A percentile compares a stretch with the other conserved stretches of the same genome.
These are phyloP conservation scores for Tuber indicum DNA, from an alignment of 495 filamentous ascomycete genomes.

Conservation along the genomic window DNA sequence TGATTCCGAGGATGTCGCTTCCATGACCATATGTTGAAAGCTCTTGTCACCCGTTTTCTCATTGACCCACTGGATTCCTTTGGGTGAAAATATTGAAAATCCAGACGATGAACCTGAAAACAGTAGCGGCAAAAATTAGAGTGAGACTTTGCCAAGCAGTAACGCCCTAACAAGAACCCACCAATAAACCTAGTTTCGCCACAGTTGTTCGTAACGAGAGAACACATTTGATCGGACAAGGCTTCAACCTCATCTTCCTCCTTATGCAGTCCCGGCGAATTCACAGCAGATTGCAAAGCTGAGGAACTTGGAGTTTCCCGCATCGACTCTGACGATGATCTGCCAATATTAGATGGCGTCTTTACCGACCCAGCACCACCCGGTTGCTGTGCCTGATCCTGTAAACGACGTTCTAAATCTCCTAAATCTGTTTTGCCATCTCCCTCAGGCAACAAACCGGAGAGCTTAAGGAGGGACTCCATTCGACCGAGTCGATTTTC, in stretches of 20 bases:
- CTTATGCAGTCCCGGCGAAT: constrained; percentile 35
- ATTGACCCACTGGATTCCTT: constrained; percentile 98
- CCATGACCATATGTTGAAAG: constrained; percentile 92
- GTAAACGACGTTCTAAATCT: constrained; percentile 41
- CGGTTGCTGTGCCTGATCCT: constrained; percentile 34
- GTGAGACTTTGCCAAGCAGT: constrained; percentile 6
- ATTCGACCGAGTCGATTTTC: constrained; percentile 91
- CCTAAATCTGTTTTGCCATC: constrained; percentile 83
- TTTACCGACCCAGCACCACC: constrained; percentile 30
- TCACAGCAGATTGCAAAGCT: constrained; percentile 37
- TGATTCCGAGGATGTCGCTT: constrained; percentile 52
- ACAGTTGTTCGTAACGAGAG: constrained; percentile 91
- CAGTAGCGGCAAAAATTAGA: constrained; percentile 13
- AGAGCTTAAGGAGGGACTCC: constrained; percentile 82
- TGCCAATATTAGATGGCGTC: constrained; percentile 32
- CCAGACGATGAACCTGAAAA: constrained; percentile 82
- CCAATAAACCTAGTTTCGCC: constrained; percentile 96
- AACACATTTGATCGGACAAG: constrained; percentile 98
- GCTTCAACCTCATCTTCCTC: constrained; percentile 73
- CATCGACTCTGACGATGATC: constrained; percentile 41
- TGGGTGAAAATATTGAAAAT: constrained; percentile 96
- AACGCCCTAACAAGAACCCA: constrained; percentile 45
- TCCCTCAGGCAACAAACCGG: constrained; percentile 78
- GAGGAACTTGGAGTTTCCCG: constrained; percentile 39
- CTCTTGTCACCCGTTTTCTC: constrained; percentile 91